phyloP scores from a whole-genome alignment of 495 filamentous ascomycete species.

The Durotheca rogersii region DNA sequence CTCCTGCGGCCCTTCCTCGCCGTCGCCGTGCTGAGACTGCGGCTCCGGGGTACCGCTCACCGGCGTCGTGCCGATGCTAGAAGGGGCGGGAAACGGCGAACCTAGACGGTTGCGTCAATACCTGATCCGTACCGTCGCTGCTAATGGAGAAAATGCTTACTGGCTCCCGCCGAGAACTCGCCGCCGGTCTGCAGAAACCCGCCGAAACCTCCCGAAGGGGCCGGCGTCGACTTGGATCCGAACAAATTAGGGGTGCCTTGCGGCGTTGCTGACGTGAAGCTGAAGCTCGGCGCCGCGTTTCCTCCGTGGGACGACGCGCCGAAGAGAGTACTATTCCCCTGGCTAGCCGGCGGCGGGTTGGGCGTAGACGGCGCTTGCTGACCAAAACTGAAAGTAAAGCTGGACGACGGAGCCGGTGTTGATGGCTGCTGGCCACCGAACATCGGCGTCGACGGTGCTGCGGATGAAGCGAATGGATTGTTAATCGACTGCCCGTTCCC shows the following conservation, averaged over 20 bases:
- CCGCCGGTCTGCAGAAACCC: conserved; percentile 38
- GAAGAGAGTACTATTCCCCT: conserved; percentile 21
- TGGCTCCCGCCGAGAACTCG: conserved; percentile 46
- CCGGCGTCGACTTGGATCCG: conserved; percentile 16
- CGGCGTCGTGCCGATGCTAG: conserved; percentile 57
- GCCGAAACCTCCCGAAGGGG: conserved; percentile 10
- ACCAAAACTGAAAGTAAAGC: conserved; percentile 39
- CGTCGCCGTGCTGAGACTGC: conserved; percentile 55
- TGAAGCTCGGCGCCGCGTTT: conserved; percentile 32
- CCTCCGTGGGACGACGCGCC: conserved; percentile 13
- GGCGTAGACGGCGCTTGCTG: conserved; percentile 27
- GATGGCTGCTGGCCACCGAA: conserved; percentile 29
- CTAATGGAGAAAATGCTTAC: conserved; percentile 33
- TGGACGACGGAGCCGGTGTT: conserved; percentile 36
- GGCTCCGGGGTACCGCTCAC: conserved; percentile 63
- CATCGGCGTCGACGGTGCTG: conserved; percentile 13
- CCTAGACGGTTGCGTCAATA: conserved; percentile 35
- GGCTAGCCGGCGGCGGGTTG: conserved; percentile 30
- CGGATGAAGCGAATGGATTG: conserved; percentile 42
- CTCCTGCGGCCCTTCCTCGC: conserved; percentile 48
- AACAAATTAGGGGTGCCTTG: conserved; percentile 23
- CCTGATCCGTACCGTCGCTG: not conserved
- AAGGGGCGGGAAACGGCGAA: conserved; percentile 52
- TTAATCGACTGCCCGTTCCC: conserved; percentile 35
- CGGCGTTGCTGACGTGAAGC: conserved; percentile 24